phyloP scores from a whole-genome alignment of 2,329 filamentous ascomycete species.

The Penicillium sclerotigenum region DNA sequence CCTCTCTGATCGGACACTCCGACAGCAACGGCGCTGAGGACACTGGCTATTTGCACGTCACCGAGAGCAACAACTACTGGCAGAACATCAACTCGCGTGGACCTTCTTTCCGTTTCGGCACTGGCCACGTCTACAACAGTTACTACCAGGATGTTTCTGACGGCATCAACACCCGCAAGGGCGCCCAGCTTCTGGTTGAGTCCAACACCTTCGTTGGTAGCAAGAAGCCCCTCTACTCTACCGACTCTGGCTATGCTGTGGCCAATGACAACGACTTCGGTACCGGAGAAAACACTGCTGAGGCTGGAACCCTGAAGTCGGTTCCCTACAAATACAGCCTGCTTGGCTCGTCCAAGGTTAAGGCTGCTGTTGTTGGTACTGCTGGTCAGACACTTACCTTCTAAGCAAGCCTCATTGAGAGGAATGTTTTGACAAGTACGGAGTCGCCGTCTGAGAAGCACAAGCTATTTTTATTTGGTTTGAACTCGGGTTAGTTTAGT shows the following conservation, averaged over 20 bases:
- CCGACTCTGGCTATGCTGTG: conserved; percentile 46
- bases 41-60: conserved; percentile 60
- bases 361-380: conserved; percentile 42
- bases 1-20: conserved; percentile 58
- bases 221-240: conserved; percentile 48
- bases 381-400: conserved; percentile 38
- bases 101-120: conserved; percentile 65
- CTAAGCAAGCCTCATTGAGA: conserved; percentile 13
- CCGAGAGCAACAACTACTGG: conserved; percentile 66
- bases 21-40: conserved; percentile 59
- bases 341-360: conserved; percentile 50
- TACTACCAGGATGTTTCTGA: conserved; percentile 47
- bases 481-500: not conserved
- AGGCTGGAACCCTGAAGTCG: conserved; percentile 49
- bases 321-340: conserved; percentile 56
- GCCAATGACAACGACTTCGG: conserved; percentile 49
- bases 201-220: conserved; percentile 52
- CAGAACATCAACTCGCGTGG: conserved; percentile 61
- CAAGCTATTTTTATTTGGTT: not conserved
- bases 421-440: no score
- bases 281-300: conserved; percentile 48
- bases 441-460: not conserved
- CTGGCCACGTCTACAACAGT: conserved; percentile 60
- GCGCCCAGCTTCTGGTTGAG: conserved; percentile 59
- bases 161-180: conserved; percentile 57